These are phyloP conservation scores for Yamadazyma aaseri DNA, from an alignment of 1,139 yeast genomes.

Conservation along the genomic window DNA sequence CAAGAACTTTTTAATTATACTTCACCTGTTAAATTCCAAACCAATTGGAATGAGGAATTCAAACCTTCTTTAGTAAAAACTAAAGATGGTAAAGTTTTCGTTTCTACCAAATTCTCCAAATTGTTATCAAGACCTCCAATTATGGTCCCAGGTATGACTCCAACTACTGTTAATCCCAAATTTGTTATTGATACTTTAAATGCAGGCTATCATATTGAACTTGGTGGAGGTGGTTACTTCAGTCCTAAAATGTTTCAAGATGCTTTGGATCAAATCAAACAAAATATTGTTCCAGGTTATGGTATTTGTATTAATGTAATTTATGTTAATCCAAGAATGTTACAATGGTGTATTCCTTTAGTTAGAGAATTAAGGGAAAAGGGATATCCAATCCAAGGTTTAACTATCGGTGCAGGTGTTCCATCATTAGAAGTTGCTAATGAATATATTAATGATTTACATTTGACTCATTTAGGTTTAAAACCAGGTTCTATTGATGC, in stretches of 20 bases:
- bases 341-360: slow-evolving; percentile 98
- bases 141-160: slow-evolving; percentile 99
- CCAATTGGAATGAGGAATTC: slow-evolving; percentile 87
- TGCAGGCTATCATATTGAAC: slow-evolving; percentile 95
- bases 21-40: slow-evolving; percentile 71
- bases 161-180: slow-evolving; percentile 92
- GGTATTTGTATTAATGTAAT: slow-evolving; percentile 91
- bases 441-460: slow-evolving; percentile 90
- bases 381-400: slow-evolving; percentile 94
- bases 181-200: slow-evolving; percentile 91
- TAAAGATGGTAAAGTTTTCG: slow-evolving; percentile 68
- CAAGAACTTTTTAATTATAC: slow-evolving; percentile 86
- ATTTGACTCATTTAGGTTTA: slow-evolving; percentile 90
- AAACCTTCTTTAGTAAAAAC: slow-evolving; percentile 84
- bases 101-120: slow-evolving; percentile 91
- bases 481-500: slow-evolving; percentile 98
- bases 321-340: slow-evolving; percentile 95
- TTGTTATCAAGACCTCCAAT: slow-evolving; percentile 93
- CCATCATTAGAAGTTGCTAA: slow-evolving; percentile 97
- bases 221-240: slow-evolving; percentile 99
- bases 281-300: slow-evolving; percentile 71
- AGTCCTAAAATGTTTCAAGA: slow-evolving; percentile 63
- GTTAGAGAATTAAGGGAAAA: slow-evolving; percentile 82
- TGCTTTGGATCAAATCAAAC: slow-evolving; percentile 73
- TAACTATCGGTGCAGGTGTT: slow-evolving; percentile 99